Base-by-base conservation (phyloP, 169 alveolate species). In the Eimeria brunetti region DNA sequence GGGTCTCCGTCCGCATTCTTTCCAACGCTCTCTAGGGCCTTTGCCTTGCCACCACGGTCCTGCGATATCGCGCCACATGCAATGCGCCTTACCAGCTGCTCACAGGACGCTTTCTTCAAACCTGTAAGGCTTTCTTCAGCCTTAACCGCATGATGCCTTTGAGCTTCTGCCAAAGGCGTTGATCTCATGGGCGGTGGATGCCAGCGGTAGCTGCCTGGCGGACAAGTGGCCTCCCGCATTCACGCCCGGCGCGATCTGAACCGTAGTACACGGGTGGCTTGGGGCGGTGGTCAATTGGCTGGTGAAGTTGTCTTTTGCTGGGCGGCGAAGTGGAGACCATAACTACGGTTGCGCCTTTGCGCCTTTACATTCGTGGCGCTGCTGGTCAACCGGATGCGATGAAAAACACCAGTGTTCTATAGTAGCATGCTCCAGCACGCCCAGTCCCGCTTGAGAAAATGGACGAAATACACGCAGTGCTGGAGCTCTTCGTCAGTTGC, bases 401-500 rank as follows among this genome's bases (percentile, higher is more conserved):
- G 90, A 83, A 56, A 9, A 30, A 2, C 76, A n/a, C 7, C 56
- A 46, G 36, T 44, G 7, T 33, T 16, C 58, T 51, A 12, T 36
- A 60, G 81, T 62, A 36, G 46, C 92, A 38, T 62, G 92, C 92
- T 62, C 36, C 80, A 30, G 62, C 58, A 60, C 49, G 80, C 80
- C 38, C 62, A 38, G 67, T 1, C 62, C 36, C 11, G 20, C 24
- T 36, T 2, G 58, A 27, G 20, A 83, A 44, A 20, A 92, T 92
- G 96, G 96, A 92, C 62, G 93, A 88, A 36, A 88, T 83, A 62
- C 81, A 67, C 46, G 96, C 96, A 30, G 93, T 92, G 80, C 88
- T 73, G 83, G 96, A 92, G 88, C 93, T 92, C 53, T 92, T 92
- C 44, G 84, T 71, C 88, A 92, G 96, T 80, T 92, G 96, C 88